Base-by-base conservation (phyloP, 805 yeast genomes). In the Metschnikowia orientalis region DNA sequence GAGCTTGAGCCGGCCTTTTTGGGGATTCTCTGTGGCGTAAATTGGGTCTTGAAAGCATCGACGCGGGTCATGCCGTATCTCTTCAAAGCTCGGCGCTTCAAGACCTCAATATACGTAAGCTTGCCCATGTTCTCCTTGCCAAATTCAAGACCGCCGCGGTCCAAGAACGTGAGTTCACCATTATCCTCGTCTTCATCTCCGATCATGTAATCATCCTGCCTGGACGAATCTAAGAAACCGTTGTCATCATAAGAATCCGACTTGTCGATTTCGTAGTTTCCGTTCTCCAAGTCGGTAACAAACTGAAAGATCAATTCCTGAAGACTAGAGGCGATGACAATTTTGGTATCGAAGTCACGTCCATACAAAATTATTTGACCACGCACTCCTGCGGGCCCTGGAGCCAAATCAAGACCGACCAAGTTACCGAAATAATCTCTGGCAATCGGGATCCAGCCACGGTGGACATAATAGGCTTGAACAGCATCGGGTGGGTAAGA, bases 161-260 rank as follows among this genome's bases (percentile, higher is more conserved):
- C 71, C 34, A 42, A 56, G 40, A 54, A 67, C 15, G 49, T 38
- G 34, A 67, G 63, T 40, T 67, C 70, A 5, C 72, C 72, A 41
- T 61, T 57, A 27, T 55, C 69, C 42, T 63, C 71, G 34, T 66
- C 72, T 40, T 65, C 69, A 31, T 65, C 71, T 6, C 71, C 71
- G 47, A 66, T 51, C 56, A 50, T 54, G 45, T 57, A 62, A 42
- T 62, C 68, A 40, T 65, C 71, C 35, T 56, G 51, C 37, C 71
- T 54, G 5, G 61, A 47, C 11, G 48, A 40, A 26, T 63, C 65
- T 35, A 66, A 58, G 41, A 45, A 66, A 3, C 71, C 71, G 25
- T 47, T 56, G 28, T 62, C 61, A 18, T 51, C 51, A 34, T 58
- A 51, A 20, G 51, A 39, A 37, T 61, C 60, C 17, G 46, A 23